Base-by-base conservation (phyloP, 2,329 filamentous ascomycete species). In the Ophiostoma novo-ulmi region DNA sequence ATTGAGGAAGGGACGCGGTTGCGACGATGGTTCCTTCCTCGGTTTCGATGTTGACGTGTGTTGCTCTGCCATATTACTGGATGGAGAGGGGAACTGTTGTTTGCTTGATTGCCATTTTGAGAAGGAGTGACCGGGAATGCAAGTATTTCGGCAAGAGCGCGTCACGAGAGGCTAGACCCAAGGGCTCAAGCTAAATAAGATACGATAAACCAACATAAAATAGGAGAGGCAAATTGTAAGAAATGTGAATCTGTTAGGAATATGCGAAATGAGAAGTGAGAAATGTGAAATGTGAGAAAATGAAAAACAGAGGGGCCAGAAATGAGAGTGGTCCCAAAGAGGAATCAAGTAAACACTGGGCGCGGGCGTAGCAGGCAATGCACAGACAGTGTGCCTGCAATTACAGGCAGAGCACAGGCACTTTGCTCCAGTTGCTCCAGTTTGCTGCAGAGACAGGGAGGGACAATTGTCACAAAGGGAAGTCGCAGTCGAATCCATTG, bases 21-120 rank as follows among this genome's bases (percentile, higher is more conserved):
- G 63, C 39, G n/a, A 44, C 39, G 39, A 26, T 26, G 22, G 65
- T 11, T 41, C 65, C 65, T 67, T 48, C 48, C 67, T 69, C 68
- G 31, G n/a, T 48, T 70, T 66, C n/a, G 38, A 41, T 68, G 48
- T 71, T 68, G 31, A 64, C 65, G 26, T 64, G 58, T 41, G 55
- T 65, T 69, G 67, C 67, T 61, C 67, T 22, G 67, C 52, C 67
- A 63, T 22, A 52, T 17, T 64, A 52, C 31, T 64, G 61, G 5
- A 48, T 36, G 35, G 14, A 64, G 17, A n/a, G 61, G 31, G 17
- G 14, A 36, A 20, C 22, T 58, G 44, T 63, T 63, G 58, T 63
- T 58, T 17, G 58, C 58, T 39, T 39, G 31, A 39, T 39, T 65
- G 20, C 63, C 63, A 22, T n/a, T 65, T 65, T 26, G 63, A 65